Base-by-base conservation (phyloP, 2,329 filamentous ascomycete genomes). In the Exserohilum rostratum region DNA sequence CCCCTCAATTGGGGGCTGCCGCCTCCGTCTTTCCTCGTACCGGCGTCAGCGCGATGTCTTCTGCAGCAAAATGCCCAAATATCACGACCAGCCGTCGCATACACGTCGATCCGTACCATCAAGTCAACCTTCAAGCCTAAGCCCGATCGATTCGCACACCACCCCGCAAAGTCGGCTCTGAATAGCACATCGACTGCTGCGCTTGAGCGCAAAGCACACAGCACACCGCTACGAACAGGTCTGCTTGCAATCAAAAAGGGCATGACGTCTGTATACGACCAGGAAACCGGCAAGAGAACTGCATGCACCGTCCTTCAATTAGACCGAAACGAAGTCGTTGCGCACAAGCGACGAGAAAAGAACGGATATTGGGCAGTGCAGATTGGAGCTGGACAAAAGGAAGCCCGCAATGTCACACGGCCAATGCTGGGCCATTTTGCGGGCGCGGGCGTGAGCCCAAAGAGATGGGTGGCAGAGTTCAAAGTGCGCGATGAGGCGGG, bases 321-420 rank as follows among this genome's bases (percentile, higher is more conserved):
- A 67, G 95, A 99, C 76, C 84, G 91, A 67, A 92, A 96, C 57
- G 90, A 98, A 78, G 92, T 97, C 7, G 81, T 97, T 34, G 87
- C 89, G 55, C 88, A 90, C 78, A 97, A 96, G 83, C 95, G 91
- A 60, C 80, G 87, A 30, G 81, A 87, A 60, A 81, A 83, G 70
- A 87, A 98, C 75, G 95, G 95, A 17, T 99, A 99, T 80, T 97
- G 86, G 82, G 95, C 93, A 13, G 92, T 98, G 12, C 93, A 97
- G 78, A 79, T 99, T 39, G 95, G 95, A 17, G 80, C 85, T 43
- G 95, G 95, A 3, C 84, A 85, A 73, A 89, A 88, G 73, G 85
- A 88, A 57, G 79, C 89, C 20, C 82, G 81, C 58, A 96, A 96
- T 73, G 85, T 95, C 37, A 88, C 88, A n/a, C 85, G 90, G 68